A percentile compares a stretch with the other conserved stretches of the same genome.
Conservation (phyloP, 352 stramenopile species). For the Pythium dissotocum region DNA sequence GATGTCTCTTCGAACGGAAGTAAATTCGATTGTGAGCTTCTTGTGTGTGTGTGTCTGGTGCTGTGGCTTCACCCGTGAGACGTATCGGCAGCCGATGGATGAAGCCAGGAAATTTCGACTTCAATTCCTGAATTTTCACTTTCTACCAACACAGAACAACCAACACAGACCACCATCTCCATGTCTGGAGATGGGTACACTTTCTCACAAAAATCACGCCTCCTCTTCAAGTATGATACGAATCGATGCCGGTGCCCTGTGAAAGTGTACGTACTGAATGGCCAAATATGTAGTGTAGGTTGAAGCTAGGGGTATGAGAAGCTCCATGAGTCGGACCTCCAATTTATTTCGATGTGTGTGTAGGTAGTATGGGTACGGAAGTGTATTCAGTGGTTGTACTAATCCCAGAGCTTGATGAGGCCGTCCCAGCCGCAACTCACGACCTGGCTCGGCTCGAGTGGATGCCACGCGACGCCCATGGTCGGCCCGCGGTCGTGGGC, state of each 20-base stretch:
- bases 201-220: not conserved
- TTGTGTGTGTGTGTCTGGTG: no score
- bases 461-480: slow-evolving; percentile 97
- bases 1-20: not conserved
- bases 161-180: not conserved
- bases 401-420: slow-evolving; percentile 99
- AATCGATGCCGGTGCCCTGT: no score
- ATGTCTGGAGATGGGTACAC: not conserved
- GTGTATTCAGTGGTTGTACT: slow-evolving; percentile 26
- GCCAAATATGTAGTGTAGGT: not conserved
- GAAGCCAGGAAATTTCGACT: not conserved
- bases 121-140: not conserved
- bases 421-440: slow-evolving; percentile 99
- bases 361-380: not conserved
- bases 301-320: not conserved
- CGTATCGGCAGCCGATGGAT: not conserved
- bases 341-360: not conserved
- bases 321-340: not conserved
- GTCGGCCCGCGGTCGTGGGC: slow-evolving; percentile 94
- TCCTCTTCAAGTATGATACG: not conserved
- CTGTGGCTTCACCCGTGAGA: not conserved
- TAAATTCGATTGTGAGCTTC: not conserved
- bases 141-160: slow-evolving; percentile 1
- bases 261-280: not conserved
- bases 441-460: slow-evolving; percentile 95